Evolutionary conservation across 2,329 filamentous ascomycete genomes (phyloP), one percentile per base, ranked within the genome.

Genomic region (Aspergillus awamori): DNA sequence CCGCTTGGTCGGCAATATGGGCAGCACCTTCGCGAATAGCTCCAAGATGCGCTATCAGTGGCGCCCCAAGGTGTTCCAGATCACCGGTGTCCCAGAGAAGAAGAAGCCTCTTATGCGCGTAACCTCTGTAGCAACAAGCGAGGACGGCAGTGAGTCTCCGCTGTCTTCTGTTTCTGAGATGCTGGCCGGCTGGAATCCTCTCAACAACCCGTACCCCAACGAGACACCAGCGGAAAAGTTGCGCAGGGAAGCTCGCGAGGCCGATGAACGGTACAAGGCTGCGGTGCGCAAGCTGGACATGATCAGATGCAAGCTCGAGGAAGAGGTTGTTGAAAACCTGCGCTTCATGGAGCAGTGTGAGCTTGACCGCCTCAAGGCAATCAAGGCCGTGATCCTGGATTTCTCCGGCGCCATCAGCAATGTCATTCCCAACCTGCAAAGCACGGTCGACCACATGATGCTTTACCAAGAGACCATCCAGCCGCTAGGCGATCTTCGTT

Each of bases 381-480:
- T 99, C 83, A 98, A 99, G 83, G 94, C 94, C 24, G 96, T 99
- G 56, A 89, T 99, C 64, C 86, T 99, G 47, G 96, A 99, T 79
- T 98, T 99, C 77, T 97, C 94, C 4, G 95, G 95, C 49, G 93
- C 94, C 39, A 91, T 99, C 76, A 94, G 94, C 83, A 99, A 99
- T 72, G 94, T 97, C 70, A 98, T 99, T 65, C 96, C 95, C 17
- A 96, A 91, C 72, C 81, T 99, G 64, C 95, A 98, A 78, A 94
- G 94, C 61, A 93, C 93, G 0, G 93, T 99, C 24, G 95, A 99
- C 80, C 93, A 96, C 74, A 97, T 99, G 93, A 93, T 99, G 88
- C 84, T 99, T 51, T 99, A 96, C 80, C 95, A 99, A 77, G 95
- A 99, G 82, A 98, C 95, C 0, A 91, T 99, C n/a, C 95, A 98